phyloP scores from a whole-genome alignment of 164 flowering plant species.

The Magnolia sinica region DNA sequence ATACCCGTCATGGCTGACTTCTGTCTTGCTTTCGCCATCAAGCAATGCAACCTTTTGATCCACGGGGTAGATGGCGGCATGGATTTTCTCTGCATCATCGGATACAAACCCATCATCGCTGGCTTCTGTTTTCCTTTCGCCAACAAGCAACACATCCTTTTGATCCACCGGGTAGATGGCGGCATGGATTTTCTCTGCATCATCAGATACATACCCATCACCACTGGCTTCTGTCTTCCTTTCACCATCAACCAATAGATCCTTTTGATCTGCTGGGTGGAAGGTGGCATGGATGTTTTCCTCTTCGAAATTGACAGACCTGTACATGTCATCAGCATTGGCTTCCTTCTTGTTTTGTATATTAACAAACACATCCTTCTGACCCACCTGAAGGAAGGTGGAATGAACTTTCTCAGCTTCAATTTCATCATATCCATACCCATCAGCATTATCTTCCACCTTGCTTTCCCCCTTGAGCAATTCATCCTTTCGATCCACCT shows the following conservation, averaged over 20 bases:
- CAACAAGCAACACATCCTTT: slow-evolving; percentile 5
- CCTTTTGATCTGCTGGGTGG: slow-evolving; percentile 32
- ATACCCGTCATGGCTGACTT: slow-evolving; percentile 31
- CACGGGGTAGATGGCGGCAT: slow-evolving; percentile 20
- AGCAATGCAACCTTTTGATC: slow-evolving; percentile 36
- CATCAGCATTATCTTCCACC: slow-evolving; percentile 29
- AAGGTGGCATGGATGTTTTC: slow-evolving; percentile 20
- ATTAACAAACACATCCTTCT: background rate
- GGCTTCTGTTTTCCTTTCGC: slow-evolving; percentile 1
- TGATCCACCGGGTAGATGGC: background rate
- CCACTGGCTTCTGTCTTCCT: slow-evolving; percentile 28
- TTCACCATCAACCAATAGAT: slow-evolving; percentile 34
- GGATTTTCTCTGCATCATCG: slow-evolving; percentile 14
- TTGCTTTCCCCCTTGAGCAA: slow-evolving; percentile 32
- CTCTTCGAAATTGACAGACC: background rate
- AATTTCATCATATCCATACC: slow-evolving; percentile 45
- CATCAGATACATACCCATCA: slow-evolving; percentile 55
- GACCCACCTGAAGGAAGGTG: background rate
- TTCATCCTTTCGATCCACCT: slow-evolving; percentile 31
- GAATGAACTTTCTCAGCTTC: background rate
- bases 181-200: slow-evolving; percentile 6
- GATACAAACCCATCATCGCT: background rate
- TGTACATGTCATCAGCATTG: background rate
- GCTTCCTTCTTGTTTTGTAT: background rate
- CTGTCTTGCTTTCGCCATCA: slow-evolving; percentile 29